Base-by-base conservation (phyloP, 2,329 filamentous ascomycete genomes). In the Verticillium nubilum region DNA sequence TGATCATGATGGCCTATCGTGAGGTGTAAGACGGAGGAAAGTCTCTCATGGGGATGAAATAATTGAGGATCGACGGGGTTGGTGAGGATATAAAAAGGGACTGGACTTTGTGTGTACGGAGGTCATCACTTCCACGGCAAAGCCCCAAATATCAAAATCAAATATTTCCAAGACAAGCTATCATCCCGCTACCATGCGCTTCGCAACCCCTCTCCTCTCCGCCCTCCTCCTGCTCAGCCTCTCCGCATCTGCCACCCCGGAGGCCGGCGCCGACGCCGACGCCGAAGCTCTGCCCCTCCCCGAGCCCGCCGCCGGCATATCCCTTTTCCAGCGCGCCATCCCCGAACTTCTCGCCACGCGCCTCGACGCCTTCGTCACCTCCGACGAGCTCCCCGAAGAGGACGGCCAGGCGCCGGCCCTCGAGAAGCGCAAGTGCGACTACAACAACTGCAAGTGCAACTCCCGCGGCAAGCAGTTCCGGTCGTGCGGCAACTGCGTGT, bases 401-500 rank as follows among this genome's bases (percentile, higher is more conserved):
- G 19, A 50, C 4, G 42, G 9, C 5, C 42, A 50, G 42, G 19
- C 5, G 17, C 19, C 42, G 5, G 19, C 9, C 17, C 42, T 50
- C 7, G 42, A 23, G 42, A 50, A 50, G 42, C 42, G 42, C 42
- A 7, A 9, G 10, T 50, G 42, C 19, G 9, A 23, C n/a, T 61
- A 65, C 58, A 67, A 64, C 50, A 63, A 65, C 9, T 67, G 67
- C 65, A 63, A 62, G 56, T 68, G 66, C 59, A 62, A 64, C 59
- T 66, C 61, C 60, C 62, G 63, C 47, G 60, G 62, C 6, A 61
- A 62, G 54, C 67, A 67, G 63, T 57, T 65, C 50, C 64, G 62
- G 10, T 62, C 61, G 58, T 68, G 67, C 58, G 66, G 67, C 60
- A 64, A 63, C 64, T 68, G 67, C 60, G 58, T 59, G 19, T 67